phyloP scores from a whole-genome alignment of 805 yeast species.

The Metschnikowia drakensbergensis region DNA sequence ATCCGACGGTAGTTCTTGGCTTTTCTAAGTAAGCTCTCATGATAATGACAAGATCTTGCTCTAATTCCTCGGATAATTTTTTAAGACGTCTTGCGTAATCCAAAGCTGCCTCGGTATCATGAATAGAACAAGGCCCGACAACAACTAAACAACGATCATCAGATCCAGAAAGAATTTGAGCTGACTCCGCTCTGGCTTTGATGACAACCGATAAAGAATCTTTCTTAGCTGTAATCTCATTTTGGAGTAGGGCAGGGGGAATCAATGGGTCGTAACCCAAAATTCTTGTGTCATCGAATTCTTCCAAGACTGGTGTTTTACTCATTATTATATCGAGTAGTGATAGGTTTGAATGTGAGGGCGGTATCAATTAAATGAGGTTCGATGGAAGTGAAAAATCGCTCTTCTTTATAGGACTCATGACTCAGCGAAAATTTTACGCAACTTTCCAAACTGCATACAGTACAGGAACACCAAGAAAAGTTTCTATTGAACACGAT shows the following conservation, averaged over 20 bases:
- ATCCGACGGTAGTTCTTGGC: slow-evolving; percentile 98
- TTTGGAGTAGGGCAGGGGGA: slow-evolving; percentile 91
- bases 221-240: slow-evolving; percentile 69
- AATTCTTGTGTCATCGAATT: slow-evolving; percentile 71
- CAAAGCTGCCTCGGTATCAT: slow-evolving; percentile 87
- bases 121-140: slow-evolving; percentile 96
- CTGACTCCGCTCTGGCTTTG: slow-evolving; percentile 71
- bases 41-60: slow-evolving; percentile 75
- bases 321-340: slow-evolving; percentile 21
- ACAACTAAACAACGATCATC: slow-evolving; percentile 88
- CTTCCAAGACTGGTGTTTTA: slow-evolving; percentile 56
- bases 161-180: slow-evolving; percentile 67
- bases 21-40: slow-evolving; percentile 98
- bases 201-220: slow-evolving; percentile 60
- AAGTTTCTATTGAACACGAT: not conserved
- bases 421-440: slow-evolving; percentile 19
- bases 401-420: slow-evolving; percentile 1
- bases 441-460: slow-evolving; percentile 15
- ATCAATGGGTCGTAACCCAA: slow-evolving; percentile 91
- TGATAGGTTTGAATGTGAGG: not conserved
- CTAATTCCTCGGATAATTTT: slow-evolving; percentile 54
- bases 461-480: not conserved
- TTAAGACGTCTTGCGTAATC: slow-evolving; percentile 76
- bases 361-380: not conserved
- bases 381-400: not conserved